Conservation (phyloP, 1,139 yeast genomes). For the Lodderomyces parapsilosis region DNA sequence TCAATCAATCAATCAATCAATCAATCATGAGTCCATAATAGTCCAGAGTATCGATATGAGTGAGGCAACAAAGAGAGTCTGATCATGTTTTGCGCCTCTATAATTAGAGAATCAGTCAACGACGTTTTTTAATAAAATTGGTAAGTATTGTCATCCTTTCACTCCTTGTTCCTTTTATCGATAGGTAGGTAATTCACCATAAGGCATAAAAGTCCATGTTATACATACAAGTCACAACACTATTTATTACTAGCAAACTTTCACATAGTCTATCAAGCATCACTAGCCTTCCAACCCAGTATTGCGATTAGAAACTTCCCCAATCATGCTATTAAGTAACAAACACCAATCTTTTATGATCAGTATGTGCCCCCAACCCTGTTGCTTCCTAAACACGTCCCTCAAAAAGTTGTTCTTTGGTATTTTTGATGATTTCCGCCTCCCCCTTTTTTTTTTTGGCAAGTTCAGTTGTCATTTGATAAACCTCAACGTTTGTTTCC, state of each 20-base stretch:
- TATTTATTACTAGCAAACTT: neutral
- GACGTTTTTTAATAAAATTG: neutral
- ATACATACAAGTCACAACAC: neutral
- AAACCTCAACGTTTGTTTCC: neutral
- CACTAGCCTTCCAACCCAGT: neutral
- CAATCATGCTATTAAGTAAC: too few species aligned
- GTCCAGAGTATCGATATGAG: slow-evolving; percentile 10
- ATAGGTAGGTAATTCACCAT: neutral
- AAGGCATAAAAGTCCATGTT: neutral
- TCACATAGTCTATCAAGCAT: neutral
- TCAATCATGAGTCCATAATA: slow-evolving; percentile 10
- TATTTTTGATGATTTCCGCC: neutral
- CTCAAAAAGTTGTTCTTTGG: neutral
- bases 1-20: slow-evolving; percentile 3
- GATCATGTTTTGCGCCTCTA: neutral
- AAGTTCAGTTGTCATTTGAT: neutral
- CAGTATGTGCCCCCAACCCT: neutral
- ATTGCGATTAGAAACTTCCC: neutral
- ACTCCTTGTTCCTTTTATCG: neutral
- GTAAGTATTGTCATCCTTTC: neutral
- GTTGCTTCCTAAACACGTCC: neutral
- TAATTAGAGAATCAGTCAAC: neutral
- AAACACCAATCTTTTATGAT: too few species aligned
- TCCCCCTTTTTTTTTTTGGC: neutral
- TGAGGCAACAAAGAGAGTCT: slow-evolving; percentile 2